Conservation (phyloP, 2,329 filamentous ascomycete species). For the Xylariaceae sp. region DNA sequence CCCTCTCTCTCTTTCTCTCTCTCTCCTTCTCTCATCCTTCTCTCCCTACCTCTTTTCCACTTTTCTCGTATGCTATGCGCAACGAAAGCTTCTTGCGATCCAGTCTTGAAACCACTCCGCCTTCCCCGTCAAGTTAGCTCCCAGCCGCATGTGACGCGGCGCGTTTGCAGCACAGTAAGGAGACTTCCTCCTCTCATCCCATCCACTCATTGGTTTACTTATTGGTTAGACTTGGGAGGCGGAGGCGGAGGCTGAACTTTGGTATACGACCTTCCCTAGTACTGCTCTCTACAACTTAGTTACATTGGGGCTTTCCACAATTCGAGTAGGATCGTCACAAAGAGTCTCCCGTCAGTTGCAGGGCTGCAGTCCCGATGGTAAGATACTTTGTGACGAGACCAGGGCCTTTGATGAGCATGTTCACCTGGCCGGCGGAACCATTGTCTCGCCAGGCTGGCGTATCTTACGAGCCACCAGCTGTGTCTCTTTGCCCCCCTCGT, state of each 20-base stretch:
- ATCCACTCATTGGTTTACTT: neutral
- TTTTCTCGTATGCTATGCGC: constrained; percentile 9
- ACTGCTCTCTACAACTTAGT: constrained; percentile 4
- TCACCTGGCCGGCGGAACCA: neutral
- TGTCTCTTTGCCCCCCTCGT: neutral
- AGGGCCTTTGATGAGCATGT: neutral
- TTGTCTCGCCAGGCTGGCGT: neutral
- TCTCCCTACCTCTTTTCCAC: neutral
- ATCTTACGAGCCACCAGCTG: neutral
- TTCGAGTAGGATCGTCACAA: constrained; percentile 10
- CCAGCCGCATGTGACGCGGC: constrained; percentile 7
- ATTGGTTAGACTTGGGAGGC: constrained; percentile 3
- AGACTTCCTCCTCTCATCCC: neutral
- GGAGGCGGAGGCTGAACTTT: constrained; percentile 5
- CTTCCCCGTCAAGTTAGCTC: neutral
- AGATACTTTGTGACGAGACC: constrained; percentile 5
- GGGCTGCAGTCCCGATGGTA: neutral
- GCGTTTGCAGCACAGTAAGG: constrained; percentile 2
- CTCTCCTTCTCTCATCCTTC: neutral
- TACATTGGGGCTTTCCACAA: constrained; percentile 10
- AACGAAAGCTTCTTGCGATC: constrained; percentile 12
- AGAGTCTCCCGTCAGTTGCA: constrained; percentile 6
- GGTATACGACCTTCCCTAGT: constrained; percentile 4
- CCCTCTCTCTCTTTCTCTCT: constrained; percentile 1
- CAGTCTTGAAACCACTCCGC: neutral